Conservation (phyloP, 2,329 filamentous ascomycete species). For the Thielaviopsis ethacetica region DNA sequence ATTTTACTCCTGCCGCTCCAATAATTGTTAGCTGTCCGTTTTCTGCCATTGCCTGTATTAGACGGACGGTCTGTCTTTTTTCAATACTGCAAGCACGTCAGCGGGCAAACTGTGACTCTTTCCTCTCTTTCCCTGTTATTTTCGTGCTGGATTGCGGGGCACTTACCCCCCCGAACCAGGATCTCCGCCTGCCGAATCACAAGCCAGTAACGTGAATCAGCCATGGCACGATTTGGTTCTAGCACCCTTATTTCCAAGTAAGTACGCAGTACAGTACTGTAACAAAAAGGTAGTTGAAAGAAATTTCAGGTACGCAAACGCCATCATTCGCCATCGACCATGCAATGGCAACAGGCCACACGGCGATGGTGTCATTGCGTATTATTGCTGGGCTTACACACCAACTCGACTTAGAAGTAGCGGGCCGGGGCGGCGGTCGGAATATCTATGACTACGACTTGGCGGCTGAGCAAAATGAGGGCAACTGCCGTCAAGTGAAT, state of each 20-base stretch:
- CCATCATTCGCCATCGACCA: not conserved
- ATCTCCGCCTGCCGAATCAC: not conserved
- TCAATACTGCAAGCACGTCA: not conserved
- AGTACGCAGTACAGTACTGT: too few species aligned
- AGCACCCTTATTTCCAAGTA: too few species aligned
- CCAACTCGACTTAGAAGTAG: not conserved
- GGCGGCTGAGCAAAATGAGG: not conserved
- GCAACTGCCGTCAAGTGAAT: not conserved
- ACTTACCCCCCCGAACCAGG: constrained; percentile 2
- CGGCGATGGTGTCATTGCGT: not conserved
- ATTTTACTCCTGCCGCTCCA: not conserved
- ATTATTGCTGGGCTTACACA: not conserved
- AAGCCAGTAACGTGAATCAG: not conserved
- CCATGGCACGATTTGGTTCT: not conserved
- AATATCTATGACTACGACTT: not conserved
- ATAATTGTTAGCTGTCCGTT: not conserved
- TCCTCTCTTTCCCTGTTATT: not conserved
- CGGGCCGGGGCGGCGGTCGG: too few species aligned
- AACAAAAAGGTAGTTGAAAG: not conserved
- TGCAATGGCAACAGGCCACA: not conserved
- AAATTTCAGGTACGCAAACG: not conserved
- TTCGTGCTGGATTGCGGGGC: not conserved
- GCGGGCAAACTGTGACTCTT: constrained; percentile 3
- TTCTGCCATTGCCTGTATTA: not conserved
- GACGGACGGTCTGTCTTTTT: not conserved